phyloP scores from a whole-genome alignment of 2,329 filamentous ascomycete genomes.

The Venturia effusa region DNA sequence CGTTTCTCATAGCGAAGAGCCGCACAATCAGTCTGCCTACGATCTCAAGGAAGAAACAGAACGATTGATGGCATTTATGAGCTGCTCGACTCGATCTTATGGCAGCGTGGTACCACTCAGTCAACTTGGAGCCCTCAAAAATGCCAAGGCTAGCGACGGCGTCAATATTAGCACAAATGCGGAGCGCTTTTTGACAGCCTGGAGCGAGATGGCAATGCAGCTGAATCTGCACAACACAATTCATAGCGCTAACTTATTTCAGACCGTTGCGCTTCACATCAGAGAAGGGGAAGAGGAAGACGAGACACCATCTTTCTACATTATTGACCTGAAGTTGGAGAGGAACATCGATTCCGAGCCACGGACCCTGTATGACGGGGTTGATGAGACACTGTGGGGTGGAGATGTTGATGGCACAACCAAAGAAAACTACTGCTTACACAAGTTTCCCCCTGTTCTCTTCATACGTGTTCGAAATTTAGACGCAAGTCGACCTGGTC shows the following conservation, averaged over 20 bases:
- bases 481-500: slow-evolving; percentile 26
- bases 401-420: slow-evolving; percentile 30
- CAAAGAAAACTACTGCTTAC: slow-evolving; percentile 26
- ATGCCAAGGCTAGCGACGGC: slow-evolving; percentile 18
- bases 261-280: slow-evolving; percentile 16
- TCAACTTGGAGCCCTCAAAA: slow-evolving; percentile 28
- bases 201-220: slow-evolving; percentile 29
- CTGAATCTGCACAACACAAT: background rate
- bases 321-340: slow-evolving; percentile 20
- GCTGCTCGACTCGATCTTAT: slow-evolving; percentile 46
- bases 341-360: slow-evolving; percentile 19
- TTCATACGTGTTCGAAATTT: slow-evolving; percentile 24
- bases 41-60: slow-evolving; percentile 47
- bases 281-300: slow-evolving; percentile 7
- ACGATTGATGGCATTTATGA: slow-evolving; percentile 50
- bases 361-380: slow-evolving; percentile 41
- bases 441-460: slow-evolving; percentile 3
- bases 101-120: slow-evolving; percentile 43
- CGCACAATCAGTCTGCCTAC: slow-evolving; percentile 28
- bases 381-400: slow-evolving; percentile 41
- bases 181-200: slow-evolving; percentile 37
- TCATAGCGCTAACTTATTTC: background rate
- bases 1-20: slow-evolving; percentile 17
- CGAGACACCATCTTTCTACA: slow-evolving; percentile 10
- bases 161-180: slow-evolving; percentile 26